A percentile compares a stretch with the other conserved stretches of the same genome.
These are phyloP conservation scores for Globisporangium cystogenes DNA, from an alignment of 352 stramenopile genomes.

Conservation along the genomic window DNA sequence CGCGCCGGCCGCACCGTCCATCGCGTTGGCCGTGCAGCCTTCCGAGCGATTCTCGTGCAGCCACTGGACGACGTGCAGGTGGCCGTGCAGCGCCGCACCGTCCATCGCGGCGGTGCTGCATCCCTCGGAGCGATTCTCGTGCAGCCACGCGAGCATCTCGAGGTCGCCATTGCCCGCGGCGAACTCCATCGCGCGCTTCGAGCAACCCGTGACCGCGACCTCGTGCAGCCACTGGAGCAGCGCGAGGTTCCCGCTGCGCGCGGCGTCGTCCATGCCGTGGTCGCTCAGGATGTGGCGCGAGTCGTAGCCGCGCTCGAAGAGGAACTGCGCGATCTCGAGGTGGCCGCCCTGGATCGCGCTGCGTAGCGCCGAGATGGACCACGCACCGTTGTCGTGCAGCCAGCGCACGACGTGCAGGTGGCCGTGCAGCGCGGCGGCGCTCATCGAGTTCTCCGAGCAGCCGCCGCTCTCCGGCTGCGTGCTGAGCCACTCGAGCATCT, in stretches of 20 bases:
- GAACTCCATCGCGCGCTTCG: neutral
- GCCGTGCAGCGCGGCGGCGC: slow-evolving; percentile 1
- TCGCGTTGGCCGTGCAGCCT: slow-evolving; percentile 1
- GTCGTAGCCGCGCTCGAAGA: slow-evolving; percentile 10
- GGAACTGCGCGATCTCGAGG: slow-evolving; percentile 8
- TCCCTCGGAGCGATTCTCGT: slow-evolving; percentile 1
- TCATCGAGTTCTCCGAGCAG: neutral
- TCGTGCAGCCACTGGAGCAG: neutral
- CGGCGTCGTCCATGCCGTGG: slow-evolving; percentile 6
- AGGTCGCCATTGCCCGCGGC: neutral
- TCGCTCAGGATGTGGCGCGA: slow-evolving; percentile 3
- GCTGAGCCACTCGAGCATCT: slow-evolving; percentile 7
- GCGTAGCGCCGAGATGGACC: slow-evolving; percentile 3
- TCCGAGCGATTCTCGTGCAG: slow-evolving; percentile 5
- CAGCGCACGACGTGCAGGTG: slow-evolving; percentile 5
- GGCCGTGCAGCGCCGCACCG: neutral
- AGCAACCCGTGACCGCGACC: neutral
- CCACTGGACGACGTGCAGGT: slow-evolving; percentile 5
- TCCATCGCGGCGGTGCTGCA: neutral
- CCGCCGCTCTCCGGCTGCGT: slow-evolving; percentile 1
- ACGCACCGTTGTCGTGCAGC: slow-evolving; percentile 1
- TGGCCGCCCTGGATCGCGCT: slow-evolving; percentile 2
- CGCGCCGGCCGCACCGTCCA: neutral
- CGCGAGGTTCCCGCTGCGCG: slow-evolving; percentile 6
- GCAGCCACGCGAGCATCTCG: slow-evolving; percentile 3